These are phyloP conservation scores for Nissolia schottii DNA, from an alignment of 306 rosid genomes.

Conservation along the genomic window DNA sequence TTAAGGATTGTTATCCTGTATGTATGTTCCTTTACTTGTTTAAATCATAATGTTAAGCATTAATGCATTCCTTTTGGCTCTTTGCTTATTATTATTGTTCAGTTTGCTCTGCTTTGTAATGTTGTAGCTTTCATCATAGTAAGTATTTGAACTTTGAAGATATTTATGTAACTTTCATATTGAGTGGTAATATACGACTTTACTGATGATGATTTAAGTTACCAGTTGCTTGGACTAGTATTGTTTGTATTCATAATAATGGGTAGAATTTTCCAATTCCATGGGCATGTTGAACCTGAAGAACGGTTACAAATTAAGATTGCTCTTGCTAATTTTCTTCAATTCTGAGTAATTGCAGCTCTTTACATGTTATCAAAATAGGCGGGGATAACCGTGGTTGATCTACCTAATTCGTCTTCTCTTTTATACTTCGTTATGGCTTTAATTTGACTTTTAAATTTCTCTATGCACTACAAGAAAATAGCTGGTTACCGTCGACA, in stretches of 20 bases:
- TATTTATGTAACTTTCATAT: conserved; percentile 8
- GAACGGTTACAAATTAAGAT: no score
- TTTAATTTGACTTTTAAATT: no score
- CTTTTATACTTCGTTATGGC: no score
- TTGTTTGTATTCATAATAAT: background rate
- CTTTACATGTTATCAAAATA: no score
- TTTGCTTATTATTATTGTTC: background rate
- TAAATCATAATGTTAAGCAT: conserved; percentile 9
- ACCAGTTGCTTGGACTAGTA: background rate
- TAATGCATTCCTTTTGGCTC: conserved; percentile 8
- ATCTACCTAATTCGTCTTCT: no score
- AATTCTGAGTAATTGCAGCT: background rate
- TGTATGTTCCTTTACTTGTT: conserved; percentile 17
- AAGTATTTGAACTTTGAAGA: background rate
- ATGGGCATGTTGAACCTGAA: conserved; percentile 6
- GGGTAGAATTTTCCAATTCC: background rate
- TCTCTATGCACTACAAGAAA: no score
- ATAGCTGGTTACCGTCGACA: no score
- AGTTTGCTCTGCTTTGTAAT: conserved; percentile 8
- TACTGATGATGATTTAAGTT: background rate
- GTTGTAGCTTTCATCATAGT: conserved; percentile 20
- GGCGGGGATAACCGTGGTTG: no score
- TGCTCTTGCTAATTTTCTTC: background rate
- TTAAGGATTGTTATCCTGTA: conserved; percentile 18
- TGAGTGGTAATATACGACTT: conserved; percentile 3